phyloP scores from a whole-genome alignment of 176 grass and related monocot genomes.

The Bothriochloa decipiens region DNA sequence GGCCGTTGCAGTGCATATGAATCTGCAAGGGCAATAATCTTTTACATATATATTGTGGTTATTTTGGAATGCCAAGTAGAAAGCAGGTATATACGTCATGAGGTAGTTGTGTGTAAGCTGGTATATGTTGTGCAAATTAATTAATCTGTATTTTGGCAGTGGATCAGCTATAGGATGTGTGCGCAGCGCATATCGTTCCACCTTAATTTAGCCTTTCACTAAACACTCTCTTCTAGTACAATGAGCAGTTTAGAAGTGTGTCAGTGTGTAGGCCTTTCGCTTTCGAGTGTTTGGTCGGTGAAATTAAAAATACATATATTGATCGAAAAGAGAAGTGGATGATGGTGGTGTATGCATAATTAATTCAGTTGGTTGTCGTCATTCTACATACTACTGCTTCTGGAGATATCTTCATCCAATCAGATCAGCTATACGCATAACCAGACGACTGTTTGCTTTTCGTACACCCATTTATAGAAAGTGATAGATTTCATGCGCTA shows the following conservation, averaged over 20 bases:
- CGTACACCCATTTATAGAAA: no score
- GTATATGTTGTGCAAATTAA: not conserved
- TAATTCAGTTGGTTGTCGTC: no score
- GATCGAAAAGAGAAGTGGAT: no score
- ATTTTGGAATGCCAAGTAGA: not conserved
- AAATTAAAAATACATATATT: no score
- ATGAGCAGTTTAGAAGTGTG: not conserved
- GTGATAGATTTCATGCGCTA: no score
- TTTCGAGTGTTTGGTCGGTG: no score
- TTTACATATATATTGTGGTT: not conserved
- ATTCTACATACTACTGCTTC: no score
- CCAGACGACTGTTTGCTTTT: no score
- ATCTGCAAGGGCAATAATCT: not conserved
- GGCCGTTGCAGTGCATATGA: constrained; percentile 14
- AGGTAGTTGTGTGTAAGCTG: constrained; percentile 19
- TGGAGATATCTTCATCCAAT: no score
- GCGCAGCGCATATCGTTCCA: constrained; percentile 20
- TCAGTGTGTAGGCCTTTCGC: no score
- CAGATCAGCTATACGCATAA: no score
- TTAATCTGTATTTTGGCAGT: not conserved
- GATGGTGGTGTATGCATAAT: no score
- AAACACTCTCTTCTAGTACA: not conserved
- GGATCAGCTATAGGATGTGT: constrained; percentile 32
- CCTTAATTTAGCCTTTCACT: not conserved
- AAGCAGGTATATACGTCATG: not conserved